Percentiles rank a stretch among this genome's conserved stretches.
Conservation (phyloP, 495 filamentous ascomycete species). For the Chaetomium tenue region DNA sequence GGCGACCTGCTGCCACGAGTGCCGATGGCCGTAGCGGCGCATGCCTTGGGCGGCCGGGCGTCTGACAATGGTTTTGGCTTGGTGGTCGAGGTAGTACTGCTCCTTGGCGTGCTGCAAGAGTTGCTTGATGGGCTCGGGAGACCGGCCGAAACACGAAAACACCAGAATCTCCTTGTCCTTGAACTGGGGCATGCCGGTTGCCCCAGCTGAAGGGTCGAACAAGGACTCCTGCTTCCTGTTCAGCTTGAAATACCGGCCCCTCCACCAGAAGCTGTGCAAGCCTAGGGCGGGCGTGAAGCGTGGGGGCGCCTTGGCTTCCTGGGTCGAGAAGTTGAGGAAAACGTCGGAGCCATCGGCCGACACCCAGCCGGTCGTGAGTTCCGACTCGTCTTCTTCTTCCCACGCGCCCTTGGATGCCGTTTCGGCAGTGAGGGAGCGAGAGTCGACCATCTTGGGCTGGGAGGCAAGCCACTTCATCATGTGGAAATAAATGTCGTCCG, state of each 20-base stretch:
- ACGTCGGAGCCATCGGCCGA: slow-evolving; percentile 35
- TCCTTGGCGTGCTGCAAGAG: slow-evolving; percentile 57
- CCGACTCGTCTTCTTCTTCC: slow-evolving; percentile 52
- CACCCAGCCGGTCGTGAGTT: slow-evolving; percentile 32
- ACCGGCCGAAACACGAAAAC: slow-evolving; percentile 47
- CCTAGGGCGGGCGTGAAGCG: slow-evolving; percentile 45
- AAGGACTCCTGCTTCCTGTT: slow-evolving; percentile 41
- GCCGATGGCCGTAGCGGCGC: slow-evolving; percentile 39
- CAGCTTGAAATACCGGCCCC: slow-evolving; percentile 40
- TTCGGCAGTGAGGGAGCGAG: slow-evolving; percentile 58
- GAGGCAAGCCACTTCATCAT: slow-evolving; percentile 60
- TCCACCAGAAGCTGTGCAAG: slow-evolving; percentile 44
- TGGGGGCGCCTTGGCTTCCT: slow-evolving; percentile 39
- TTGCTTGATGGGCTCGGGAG: slow-evolving; percentile 59
- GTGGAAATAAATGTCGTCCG: slow-evolving; percentile 60
- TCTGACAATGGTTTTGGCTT: slow-evolving; percentile 51
- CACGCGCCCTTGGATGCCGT: slow-evolving; percentile 52
- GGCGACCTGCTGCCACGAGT: slow-evolving; percentile 64
- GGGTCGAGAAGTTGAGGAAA: slow-evolving; percentile 48
- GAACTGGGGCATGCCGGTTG: slow-evolving; percentile 30
- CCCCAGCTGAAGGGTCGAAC: slow-evolving; percentile 26
- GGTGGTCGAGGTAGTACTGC: slow-evolving; percentile 47
- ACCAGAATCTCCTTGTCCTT: slow-evolving; percentile 44
- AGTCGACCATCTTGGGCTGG: slow-evolving; percentile 52
- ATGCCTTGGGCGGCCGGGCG: slow-evolving; percentile 42